phyloP scores from a whole-genome alignment of 2,329 filamentous ascomycete species.

The Juglanconis sp. region DNA sequence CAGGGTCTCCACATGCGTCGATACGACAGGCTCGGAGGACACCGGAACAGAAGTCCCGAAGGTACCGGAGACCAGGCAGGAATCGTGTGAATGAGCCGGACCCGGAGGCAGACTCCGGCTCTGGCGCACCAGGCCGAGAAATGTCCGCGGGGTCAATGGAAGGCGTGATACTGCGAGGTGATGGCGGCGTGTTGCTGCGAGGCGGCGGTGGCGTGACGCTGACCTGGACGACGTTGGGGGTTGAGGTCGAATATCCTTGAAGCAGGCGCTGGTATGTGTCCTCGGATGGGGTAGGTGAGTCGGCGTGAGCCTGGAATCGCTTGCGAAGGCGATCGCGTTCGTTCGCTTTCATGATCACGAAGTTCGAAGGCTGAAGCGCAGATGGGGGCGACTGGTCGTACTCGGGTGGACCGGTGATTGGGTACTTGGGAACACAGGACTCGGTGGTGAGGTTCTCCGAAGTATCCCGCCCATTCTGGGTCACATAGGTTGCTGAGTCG shows the following conservation, averaged over 20 bases:
- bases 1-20: too few species aligned
- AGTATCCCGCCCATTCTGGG: neutral
- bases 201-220: neutral
- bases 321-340: neutral
- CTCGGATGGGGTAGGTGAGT: neutral
- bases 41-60: constrained; percentile 44
- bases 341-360: neutral
- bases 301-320: neutral
- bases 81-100: constrained; percentile 32
- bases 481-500: neutral
- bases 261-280: constrained; percentile 1
- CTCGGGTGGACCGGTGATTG: neutral
- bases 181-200: neutral
- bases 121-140: constrained; percentile 53
- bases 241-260: neutral
- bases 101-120: constrained; percentile 38
- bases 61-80: constrained; percentile 55
- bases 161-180: neutral
- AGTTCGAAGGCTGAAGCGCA: neutral
- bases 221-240: neutral
- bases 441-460: too few species aligned
- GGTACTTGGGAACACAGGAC: too few species aligned
- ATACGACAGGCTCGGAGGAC: constrained; percentile 43
- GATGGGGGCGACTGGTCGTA: neutral
- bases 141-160: constrained; percentile 47